Percentiles rank a stretch among this genome's conserved stretches.
These are phyloP conservation scores for Corchorus olitorius DNA, from an alignment of 345 rosid genomes.

Conservation along the genomic window DNA sequence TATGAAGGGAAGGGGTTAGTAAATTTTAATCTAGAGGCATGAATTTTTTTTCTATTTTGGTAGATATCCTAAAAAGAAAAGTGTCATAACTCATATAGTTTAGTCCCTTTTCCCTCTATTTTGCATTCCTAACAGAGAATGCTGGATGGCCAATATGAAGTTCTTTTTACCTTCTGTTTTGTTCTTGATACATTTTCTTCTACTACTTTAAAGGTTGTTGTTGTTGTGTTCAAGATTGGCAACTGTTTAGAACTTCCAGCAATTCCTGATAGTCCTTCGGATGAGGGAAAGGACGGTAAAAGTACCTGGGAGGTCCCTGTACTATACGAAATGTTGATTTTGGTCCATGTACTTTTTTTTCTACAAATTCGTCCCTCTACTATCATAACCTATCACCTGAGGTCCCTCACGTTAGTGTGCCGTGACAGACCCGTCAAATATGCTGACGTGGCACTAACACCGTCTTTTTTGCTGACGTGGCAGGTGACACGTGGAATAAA, in stretches of 20 bases:
- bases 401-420: too few relatives aligned
- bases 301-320: too few relatives aligned
- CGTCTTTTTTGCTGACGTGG: too few relatives aligned
- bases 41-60: too few relatives aligned
- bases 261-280: constrained; percentile 74
- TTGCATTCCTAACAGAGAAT: background rate
- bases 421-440: too few relatives aligned
- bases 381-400: too few relatives aligned
- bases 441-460: too few relatives aligned
- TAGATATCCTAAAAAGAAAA: background rate
- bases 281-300: constrained; percentile 76
- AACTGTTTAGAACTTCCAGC: constrained; percentile 84
- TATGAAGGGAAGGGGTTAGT: constrained; percentile 71
- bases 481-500: too few relatives aligned
- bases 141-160: constrained; percentile 3
- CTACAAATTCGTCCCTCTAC: too few relatives aligned
- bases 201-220: constrained; percentile 45
- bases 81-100: background rate
- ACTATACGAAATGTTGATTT: too few relatives aligned
- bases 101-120: background rate
- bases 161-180: constrained; percentile 4
- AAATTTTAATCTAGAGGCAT: constrained; percentile 9
- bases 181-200: background rate
- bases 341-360: too few relatives aligned
- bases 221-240: constrained; percentile 85